Conservation (phyloP, 441 rosid genomes). For the Aquilaria agallochum region DNA sequence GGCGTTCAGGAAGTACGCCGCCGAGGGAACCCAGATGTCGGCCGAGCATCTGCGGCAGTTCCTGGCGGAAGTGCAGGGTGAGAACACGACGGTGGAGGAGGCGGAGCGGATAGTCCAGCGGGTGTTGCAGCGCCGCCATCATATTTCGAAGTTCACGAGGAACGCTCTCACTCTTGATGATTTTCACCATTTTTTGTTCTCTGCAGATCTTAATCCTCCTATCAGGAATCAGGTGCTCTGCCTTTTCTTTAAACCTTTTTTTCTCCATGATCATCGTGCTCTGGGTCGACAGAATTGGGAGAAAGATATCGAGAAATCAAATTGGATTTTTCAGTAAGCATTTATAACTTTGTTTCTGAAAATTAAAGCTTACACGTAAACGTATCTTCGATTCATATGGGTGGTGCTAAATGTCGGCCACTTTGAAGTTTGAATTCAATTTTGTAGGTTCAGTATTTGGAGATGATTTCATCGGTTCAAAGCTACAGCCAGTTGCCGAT, state of each 20-base stretch:
- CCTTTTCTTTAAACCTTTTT: not conserved
- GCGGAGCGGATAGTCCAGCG: constrained; percentile 47
- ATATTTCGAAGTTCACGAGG: constrained; percentile 45
- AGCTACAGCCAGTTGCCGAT: no score
- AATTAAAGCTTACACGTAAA: no score
- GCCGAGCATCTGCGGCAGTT: constrained; percentile 50
- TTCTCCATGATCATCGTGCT: not conserved
- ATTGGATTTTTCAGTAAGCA: no score
- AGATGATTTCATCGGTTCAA: no score
- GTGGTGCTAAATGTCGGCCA: no score
- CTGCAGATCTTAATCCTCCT: constrained; percentile 61
- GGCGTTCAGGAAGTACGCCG: constrained; percentile 38
- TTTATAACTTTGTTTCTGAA: no score
- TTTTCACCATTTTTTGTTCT: constrained; percentile 52
- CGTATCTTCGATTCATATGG: no score
- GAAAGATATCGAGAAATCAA: not conserved
- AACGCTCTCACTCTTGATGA: constrained; percentile 56
- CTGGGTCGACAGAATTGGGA: constrained; percentile 7
- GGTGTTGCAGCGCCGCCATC: constrained; percentile 46
- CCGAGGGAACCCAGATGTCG: constrained; percentile 43
- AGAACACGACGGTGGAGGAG: constrained; percentile 24
- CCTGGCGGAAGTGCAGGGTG: constrained; percentile 40
- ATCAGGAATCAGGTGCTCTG: constrained; percentile 35
- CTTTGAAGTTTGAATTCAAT: no score
- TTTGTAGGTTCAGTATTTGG: no score